A percentile compares a stretch with the other conserved stretches of the same genome.
These are phyloP conservation scores for Rhizophagus sp. DNA, from an alignment of 192 early-diverging fungal species.

Conservation along the genomic window DNA sequence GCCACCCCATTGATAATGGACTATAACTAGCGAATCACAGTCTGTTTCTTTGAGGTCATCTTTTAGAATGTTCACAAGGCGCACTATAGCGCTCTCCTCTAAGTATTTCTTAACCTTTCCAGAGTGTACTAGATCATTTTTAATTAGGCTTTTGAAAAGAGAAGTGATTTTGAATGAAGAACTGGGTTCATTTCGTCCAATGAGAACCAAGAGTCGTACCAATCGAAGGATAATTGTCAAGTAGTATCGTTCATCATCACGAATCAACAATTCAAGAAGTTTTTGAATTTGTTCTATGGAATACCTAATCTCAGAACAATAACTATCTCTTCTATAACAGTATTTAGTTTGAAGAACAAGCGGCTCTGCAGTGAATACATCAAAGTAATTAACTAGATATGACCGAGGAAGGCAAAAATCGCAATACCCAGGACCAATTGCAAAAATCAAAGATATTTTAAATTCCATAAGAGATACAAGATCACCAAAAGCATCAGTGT, in stretches of 20 bases:
- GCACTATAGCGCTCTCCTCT: neutral
- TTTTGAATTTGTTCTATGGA: neutral
- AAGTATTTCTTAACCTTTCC: neutral
- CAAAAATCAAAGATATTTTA: neutral
- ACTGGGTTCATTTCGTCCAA: neutral
- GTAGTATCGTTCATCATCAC: neutral
- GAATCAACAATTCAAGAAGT: neutral
- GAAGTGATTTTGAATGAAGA: neutral
- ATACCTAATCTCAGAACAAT: neutral
- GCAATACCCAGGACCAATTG: neutral
- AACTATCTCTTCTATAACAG: neutral
- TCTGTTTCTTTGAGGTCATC: neutral
- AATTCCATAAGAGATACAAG: neutral
- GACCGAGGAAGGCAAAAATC: conserved; percentile 17
- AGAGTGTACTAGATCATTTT: neutral
- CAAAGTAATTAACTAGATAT: conserved; percentile 13
- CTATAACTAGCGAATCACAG: conserved; percentile 15
- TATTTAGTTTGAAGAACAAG: neutral
- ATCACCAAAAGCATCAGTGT: neutral
- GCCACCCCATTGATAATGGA: neutral
- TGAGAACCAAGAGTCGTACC: conserved; percentile 15
- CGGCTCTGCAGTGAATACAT: neutral
- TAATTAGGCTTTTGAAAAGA: neutral
- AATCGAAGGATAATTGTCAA: neutral
- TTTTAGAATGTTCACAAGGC: neutral